Conservation (phyloP, 2,329 filamentous ascomycete species). For the Botryotinia convoluta region DNA sequence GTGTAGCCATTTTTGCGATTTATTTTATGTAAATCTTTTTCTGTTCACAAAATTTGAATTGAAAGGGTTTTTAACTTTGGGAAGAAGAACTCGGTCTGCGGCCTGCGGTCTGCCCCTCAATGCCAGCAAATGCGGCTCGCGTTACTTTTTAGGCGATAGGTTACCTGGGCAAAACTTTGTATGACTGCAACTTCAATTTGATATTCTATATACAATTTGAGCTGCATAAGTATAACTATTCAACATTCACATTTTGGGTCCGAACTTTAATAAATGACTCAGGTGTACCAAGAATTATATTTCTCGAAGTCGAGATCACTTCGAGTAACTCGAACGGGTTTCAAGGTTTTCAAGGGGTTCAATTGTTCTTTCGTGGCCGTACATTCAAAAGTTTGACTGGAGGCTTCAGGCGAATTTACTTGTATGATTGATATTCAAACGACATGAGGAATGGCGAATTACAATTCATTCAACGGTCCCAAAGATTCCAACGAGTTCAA, state of each 20-base stretch:
- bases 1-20: conserved; percentile 25
- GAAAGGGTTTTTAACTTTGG: background rate
- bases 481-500: background rate
- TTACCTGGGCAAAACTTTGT: background rate
- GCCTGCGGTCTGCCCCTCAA: conserved; percentile 18
- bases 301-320: background rate
- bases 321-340: background rate
- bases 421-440: background rate
- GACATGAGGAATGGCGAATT: background rate
- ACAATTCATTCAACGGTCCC: background rate
- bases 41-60: background rate
- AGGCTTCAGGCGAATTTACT: background rate
- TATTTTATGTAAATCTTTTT: background rate
- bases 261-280: background rate
- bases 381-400: background rate
- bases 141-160: background rate
- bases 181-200: background rate
- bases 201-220: background rate
- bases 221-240: background rate
- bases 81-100: conserved; percentile 15
- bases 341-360: background rate
- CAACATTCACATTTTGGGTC: background rate
- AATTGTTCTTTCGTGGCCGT: background rate
- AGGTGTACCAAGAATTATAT: background rate
- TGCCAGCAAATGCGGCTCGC: conserved; percentile 17